Evolutionary conservation across 345 rosid genomes (phyloP), one percentile per base, ranked within the genome.

Genomic region (Reutealis trisperma): DNA sequence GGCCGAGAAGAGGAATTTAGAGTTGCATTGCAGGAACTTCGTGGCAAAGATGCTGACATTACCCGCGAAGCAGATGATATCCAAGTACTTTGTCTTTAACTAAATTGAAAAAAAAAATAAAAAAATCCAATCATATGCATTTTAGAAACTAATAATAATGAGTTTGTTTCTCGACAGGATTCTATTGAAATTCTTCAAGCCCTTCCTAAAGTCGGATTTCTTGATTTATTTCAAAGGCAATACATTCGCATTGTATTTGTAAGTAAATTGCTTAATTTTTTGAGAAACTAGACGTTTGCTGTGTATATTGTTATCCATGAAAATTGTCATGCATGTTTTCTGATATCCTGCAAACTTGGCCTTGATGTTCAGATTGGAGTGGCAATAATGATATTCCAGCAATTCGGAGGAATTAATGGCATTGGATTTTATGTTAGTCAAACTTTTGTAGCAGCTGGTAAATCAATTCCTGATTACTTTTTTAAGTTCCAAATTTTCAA

Each of bases 371-470:
- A 95, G 99, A 91, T 91, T 67, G 99, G 92, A 47, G 96, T 93
- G 62, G 91, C 90, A 44, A 77, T 95, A 63, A 93, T 95, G 99
- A 87, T 86, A 30, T 89, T 88, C 82, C 98, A 95, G 83, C 99
- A 95, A 74, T 89, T 89, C 64, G 88, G 82, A 60, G 99, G 99
- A 54, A 86, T 91, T 25, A 95, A 95, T 27, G 99, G 99, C 54
- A 79, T 95, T 1, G 82, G 87, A 60, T 95, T 93, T 83, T 93
- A 93, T 34, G 93, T 91, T 60, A 93, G 97, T 15, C 90, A 95
- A 85, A 93, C 90, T 18, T 93, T 95, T 86, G 94, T 83, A 25
- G 79, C 90, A 76, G 99, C 97, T 6, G 97, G 98, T 93, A 90
- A 78, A 24, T 63, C 16, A 54, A 25, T 37, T n/a, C 19, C n/a